A percentile compares a stretch with the other conserved stretches of the same genome.
Conservation (phyloP, 2,329 filamentous ascomycete genomes). For the Aspergillus fijiensis region DNA sequence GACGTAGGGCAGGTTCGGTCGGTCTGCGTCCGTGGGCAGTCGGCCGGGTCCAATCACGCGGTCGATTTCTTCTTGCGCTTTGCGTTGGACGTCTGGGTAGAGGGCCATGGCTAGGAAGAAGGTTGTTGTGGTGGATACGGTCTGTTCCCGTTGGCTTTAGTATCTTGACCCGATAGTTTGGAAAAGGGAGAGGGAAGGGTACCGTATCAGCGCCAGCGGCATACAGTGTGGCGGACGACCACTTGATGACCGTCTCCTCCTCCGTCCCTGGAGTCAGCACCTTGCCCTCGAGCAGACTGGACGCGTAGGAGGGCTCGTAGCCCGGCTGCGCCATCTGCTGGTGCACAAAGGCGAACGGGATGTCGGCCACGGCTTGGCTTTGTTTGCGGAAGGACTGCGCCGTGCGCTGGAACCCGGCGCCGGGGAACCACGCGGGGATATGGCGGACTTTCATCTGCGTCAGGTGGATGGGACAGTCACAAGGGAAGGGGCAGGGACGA, state of each 20-base stretch:
- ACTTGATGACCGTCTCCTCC: constrained; percentile 10
- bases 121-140: constrained; percentile 10
- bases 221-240: constrained; percentile 4
- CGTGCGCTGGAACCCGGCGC: constrained; percentile 44
- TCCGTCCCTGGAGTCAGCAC: not conserved
- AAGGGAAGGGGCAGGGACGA: not conserved
- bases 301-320: constrained; percentile 42
- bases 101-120: constrained; percentile 16
- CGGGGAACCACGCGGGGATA: constrained; percentile 33
- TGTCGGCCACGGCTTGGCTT: constrained; percentile 31
- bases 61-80: constrained; percentile 14
- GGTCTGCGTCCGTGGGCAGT: constrained; percentile 4
- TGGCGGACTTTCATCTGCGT: constrained; percentile 22
- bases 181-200: not conserved
- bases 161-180: not conserved
- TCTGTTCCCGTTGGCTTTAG: constrained; percentile 1
- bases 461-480: not conserved
- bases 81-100: constrained; percentile 6
- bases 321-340: constrained; percentile 37
- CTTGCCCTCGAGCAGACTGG: constrained; percentile 32
- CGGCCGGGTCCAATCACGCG: not conserved
- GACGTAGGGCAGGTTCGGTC: constrained; percentile 9
- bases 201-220: constrained; percentile 14
- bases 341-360: constrained; percentile 48
- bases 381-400: constrained; percentile 36